Base-by-base conservation (phyloP, 202 grass and related monocot genomes). In the Sporobolus alterniflorus region DNA sequence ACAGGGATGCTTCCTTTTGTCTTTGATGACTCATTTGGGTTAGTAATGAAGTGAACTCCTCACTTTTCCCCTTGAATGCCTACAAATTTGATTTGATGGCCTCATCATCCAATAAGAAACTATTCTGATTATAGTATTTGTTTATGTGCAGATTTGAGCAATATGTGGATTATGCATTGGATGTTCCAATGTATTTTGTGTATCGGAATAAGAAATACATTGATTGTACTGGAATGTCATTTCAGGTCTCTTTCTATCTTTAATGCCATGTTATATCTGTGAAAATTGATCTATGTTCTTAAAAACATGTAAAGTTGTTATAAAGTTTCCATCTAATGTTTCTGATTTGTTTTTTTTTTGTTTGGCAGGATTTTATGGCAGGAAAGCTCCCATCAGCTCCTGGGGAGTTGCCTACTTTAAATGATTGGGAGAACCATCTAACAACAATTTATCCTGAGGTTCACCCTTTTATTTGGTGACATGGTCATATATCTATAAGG, bases 341-440 rank as follows among this genome's bases (percentile, higher is more conserved):
- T n/a, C n/a, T n/a, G n/a, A n/a, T n/a, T 91, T 42, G 44, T 9
- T 36, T 83, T 89, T 3, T 64, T 69, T 71, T 54, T 76, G 17
- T 69, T 88, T 22, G 88, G 84, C 86, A 98, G 95, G 95, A 98
- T 89, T 98, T 98, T 82, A 95, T 98, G 95, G 74, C 34, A 82
- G 95, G 95, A 79, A 98, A 98, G 82, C 90, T 98, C 57, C 88
- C 92, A 75, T 73, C 71, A 54, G 74, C 84, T 86, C 95, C 88
- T n/a, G 92, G 92, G 75, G 95, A 95, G 64, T 67, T 98, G 72
- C 95, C 95, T 59, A 98, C 88, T 64, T 66, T 98, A 75, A 95
- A 95, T 73, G 95, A 98, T 60, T 98, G 95, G 95, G 95, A 98
- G 86, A 98, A 98, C 76, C 95, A 98, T 90, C 95, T 98, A 85